These are phyloP conservation scores for Boletales sp. DNA, from an alignment of 768 basidiomycete species.

Conservation along the genomic window DNA sequence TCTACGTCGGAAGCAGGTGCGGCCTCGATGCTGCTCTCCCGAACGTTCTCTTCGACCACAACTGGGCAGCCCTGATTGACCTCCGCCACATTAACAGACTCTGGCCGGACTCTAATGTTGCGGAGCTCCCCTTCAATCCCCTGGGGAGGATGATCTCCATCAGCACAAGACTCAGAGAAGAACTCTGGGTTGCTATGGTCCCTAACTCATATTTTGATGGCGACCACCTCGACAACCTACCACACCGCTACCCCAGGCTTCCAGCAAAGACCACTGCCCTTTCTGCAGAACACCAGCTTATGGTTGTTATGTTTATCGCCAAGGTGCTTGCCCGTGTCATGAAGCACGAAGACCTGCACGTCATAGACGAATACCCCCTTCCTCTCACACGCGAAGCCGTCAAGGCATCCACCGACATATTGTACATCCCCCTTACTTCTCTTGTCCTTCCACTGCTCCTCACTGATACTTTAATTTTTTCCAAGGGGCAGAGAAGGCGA, in stretches of 20 bases:
- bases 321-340: rapidly evolving
- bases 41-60: neutral
- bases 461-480: too few relatives aligned
- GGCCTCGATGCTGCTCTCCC: neutral
- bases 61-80: neutral
- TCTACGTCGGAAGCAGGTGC: neutral
- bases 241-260: neutral
- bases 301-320: neutral
- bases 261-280: neutral
- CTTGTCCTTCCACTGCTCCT: neutral
- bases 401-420: too few relatives aligned
- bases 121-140: neutral
- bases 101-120: neutral
- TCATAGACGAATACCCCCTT: too few relatives aligned
- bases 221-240: neutral
- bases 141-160: neutral
- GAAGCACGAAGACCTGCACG: too few relatives aligned
- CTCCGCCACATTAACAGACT: neutral
- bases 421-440: too few relatives aligned
- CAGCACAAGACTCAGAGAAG: neutral
- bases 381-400: too few relatives aligned
- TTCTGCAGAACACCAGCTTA: neutral
- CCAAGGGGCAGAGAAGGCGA: too few relatives aligned
- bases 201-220: neutral
- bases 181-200: neutral